Evolutionary conservation across 2,329 filamentous ascomycete species (phyloP), one percentile per base, ranked within the genome.

Genomic region (Cladosporium oxysporum): DNA sequence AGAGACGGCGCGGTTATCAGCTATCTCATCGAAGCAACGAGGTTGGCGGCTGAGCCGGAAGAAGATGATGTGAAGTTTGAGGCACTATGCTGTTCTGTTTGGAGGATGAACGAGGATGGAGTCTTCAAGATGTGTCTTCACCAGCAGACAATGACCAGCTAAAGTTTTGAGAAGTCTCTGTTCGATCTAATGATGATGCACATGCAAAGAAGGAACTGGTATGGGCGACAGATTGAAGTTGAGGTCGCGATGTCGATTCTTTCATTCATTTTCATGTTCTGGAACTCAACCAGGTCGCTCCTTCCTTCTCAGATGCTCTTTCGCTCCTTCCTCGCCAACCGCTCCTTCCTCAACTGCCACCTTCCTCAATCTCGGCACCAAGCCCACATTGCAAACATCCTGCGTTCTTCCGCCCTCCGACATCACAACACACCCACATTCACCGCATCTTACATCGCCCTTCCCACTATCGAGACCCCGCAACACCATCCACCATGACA

Each of bases 71-170:
- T 70, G 8, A 69, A 69, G 18, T 75, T 74, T 37, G 72, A 75
- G 68, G 73, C 73, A 44, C 66, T 75, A 21, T 75, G 73, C 57
- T 73, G 67, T 28, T 73, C 70, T 53, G 72, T 72, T 3, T 75
- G 73, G 73, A 66, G 73, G 31, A 67, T 66, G 58, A 50, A 44
- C 6, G 72, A 73, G 52, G 68, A 62, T 18, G 70, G 68, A 7
- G 69, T 66, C 57, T 75, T 66, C 66, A 69, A 68, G 67, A 71
- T 75, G 71, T 71, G 69, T 44, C 71, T 74, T 31, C 73, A 75
- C 63, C 72, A 75, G 65, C 73, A 75, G 67, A 74, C 73, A 6
- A 68, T 74, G 70, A 67, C 66, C 5, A 47, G 29, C 18, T 67
- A 35, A 68, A 18, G 14, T n/a, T 33, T 8, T 14, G 16, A 26